Evolutionary conservation across 2,329 filamentous ascomycete genomes (phyloP).

Genomic region (Apiospora malaysiana): DNA sequence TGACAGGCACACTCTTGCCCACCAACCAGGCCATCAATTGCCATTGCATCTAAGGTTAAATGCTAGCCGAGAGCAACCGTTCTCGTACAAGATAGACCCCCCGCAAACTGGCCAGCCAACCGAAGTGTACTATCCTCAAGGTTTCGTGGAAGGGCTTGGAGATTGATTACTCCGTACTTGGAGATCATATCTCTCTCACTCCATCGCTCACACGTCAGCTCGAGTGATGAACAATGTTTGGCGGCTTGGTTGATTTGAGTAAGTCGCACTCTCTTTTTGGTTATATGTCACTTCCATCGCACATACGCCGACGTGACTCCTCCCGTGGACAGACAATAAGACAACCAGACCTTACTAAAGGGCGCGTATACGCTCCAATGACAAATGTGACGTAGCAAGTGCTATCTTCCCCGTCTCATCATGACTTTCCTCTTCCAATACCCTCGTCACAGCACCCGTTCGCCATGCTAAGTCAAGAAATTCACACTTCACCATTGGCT

Average conservation of each 20-base stretch:
- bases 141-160: neutral
- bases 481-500: neutral
- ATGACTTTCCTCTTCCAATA: neutral
- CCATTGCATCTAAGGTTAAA: neutral
- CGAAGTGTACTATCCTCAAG: neutral
- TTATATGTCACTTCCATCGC: conserved; percentile 22
- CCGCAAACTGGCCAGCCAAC: neutral
- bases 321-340: neutral
- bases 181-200: neutral
- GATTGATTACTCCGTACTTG: too few relatives aligned
- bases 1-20: neutral
- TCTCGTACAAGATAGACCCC: neutral
- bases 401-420: conserved; percentile 1
- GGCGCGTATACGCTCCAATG: neutral
- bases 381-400: conserved; percentile 16
- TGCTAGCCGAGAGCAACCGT: neutral
- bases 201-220: neutral
- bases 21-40: neutral
- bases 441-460: neutral
- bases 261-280: conserved; percentile 29
- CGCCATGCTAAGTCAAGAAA: neutral
- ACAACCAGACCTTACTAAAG: neutral
- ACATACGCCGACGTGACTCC: conserved; percentile 15
- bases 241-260: conserved; percentile 36
- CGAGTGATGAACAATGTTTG: conserved; percentile 35